These are phyloP conservation scores for Gentiana macrophylla DNA, from an alignment of 257 asterid genomes.

Conservation along the genomic window DNA sequence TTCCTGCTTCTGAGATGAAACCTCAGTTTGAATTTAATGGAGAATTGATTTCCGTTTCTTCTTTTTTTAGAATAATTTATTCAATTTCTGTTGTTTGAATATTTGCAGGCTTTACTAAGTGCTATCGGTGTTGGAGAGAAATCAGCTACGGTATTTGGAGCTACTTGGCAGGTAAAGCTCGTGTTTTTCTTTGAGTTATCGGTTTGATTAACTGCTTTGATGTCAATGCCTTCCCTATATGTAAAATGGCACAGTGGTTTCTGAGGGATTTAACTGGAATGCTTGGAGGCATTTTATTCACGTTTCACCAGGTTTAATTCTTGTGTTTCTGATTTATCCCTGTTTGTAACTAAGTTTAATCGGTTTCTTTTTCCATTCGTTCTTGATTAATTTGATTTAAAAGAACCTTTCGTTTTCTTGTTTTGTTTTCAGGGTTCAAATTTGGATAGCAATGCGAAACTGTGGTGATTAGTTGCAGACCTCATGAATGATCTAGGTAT, in stretches of 20 bases:
- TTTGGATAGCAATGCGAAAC: slow-evolving; percentile 93
- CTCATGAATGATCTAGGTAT: slow-evolving; percentile 96
- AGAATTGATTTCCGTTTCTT: too few relatives aligned
- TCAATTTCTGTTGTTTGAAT: slow-evolving; percentile 3
- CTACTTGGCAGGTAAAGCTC: slow-evolving; percentile 71
- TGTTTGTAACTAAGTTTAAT: not conserved
- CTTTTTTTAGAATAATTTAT: slow-evolving; percentile 3
- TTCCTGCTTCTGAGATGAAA: too few relatives aligned
- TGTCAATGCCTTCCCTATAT: slow-evolving; percentile 4
- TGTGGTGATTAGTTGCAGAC: slow-evolving; percentile 99
- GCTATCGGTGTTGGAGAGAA: slow-evolving; percentile 98
- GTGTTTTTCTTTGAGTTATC: not conserved
- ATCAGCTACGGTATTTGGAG: slow-evolving; percentile 94
- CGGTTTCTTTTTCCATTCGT: too few relatives aligned
- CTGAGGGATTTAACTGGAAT: slow-evolving; percentile 94
- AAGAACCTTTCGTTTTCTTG: too few relatives aligned
- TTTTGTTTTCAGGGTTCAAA: slow-evolving; percentile 57
- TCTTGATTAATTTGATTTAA: too few relatives aligned
- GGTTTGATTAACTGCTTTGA: not conserved
- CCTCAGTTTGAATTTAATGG: too few relatives aligned
- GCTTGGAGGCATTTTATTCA: slow-evolving; percentile 87
- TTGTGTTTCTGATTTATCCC: not conserved
- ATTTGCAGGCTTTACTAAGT: slow-evolving; percentile 77
- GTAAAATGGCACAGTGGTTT: slow-evolving; percentile 63
- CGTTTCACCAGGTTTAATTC: slow-evolving; percentile 74